Conservation (phyloP, 2,329 filamentous ascomycete genomes). For the Blumeriella jaapii region DNA sequence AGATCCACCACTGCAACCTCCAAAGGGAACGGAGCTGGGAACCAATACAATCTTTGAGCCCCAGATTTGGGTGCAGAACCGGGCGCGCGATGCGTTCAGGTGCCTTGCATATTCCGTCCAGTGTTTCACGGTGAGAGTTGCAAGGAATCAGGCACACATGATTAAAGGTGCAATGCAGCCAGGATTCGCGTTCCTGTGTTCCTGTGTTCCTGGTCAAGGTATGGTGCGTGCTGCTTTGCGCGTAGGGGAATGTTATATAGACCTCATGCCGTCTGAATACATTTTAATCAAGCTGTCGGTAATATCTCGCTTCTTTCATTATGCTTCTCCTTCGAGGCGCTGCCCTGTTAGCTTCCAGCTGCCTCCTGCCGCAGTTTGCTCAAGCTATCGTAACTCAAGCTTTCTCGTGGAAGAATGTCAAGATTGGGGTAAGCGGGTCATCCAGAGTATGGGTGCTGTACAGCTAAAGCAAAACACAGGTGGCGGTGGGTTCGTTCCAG, state of each 20-base stretch:
- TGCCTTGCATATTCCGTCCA: conserved; percentile 7
- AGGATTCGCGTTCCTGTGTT: conserved; percentile 12
- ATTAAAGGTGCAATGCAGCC: not conserved
- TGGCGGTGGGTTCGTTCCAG: conserved; percentile 44
- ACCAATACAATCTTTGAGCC: conserved; percentile 7
- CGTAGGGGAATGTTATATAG: conserved; percentile 6
- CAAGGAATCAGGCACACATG: not conserved
- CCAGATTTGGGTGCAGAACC: conserved; percentile 5
- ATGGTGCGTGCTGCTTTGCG: not conserved
- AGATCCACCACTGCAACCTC: conserved; percentile 3
- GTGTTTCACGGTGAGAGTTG: not conserved
- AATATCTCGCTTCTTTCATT: conserved; percentile 1
- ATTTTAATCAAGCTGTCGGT: no score
- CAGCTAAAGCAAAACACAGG: conserved; percentile 16
- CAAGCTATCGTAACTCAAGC: conserved; percentile 14
- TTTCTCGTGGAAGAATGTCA: conserved; percentile 34
- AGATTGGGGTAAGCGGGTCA: conserved; percentile 32
- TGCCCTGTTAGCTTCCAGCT: conserved; percentile 9
- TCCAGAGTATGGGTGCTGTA: not conserved
- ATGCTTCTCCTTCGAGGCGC: conserved; percentile 9
- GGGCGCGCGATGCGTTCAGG: conserved; percentile 3
- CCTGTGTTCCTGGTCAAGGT: not conserved
- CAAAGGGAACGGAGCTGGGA: conserved; percentile 3
- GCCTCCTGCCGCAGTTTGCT: conserved; percentile 8
- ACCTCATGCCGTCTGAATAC: conserved; percentile 1